Percentiles rank a stretch among this genome's conserved stretches.
Conservation (phyloP, 1,284 basidiomycete species). For the Gymnopus androsaceus region DNA sequence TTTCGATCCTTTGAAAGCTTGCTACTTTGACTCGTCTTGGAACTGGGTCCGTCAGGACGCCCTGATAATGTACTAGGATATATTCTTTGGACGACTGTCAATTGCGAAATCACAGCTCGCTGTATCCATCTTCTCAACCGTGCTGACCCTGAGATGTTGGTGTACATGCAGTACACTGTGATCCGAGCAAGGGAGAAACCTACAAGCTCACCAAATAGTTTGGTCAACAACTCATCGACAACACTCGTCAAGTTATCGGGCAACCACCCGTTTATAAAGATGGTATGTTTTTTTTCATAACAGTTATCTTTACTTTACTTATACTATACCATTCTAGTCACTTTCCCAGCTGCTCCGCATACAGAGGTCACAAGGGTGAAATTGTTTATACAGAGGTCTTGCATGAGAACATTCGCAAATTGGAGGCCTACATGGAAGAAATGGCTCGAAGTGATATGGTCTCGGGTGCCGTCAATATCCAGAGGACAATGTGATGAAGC, state of each 20-base stretch:
- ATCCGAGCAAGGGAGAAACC: constrained; percentile 84
- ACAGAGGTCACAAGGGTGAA: constrained; percentile 94
- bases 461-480: constrained; percentile 82
- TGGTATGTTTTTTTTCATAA: constrained; percentile 54
- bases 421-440: constrained; percentile 97
- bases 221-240: constrained; percentile 94
- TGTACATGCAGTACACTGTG: constrained; percentile 93
- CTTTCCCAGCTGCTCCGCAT: constrained; percentile 96
- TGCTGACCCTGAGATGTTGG: constrained; percentile 86
- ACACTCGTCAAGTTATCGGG: constrained; percentile 85
- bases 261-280: constrained; percentile 90
- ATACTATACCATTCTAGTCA: constrained; percentile 55
- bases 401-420: constrained; percentile 93
- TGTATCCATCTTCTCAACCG: constrained; percentile 98
- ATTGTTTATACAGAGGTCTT: constrained; percentile 95
- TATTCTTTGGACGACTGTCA: constrained; percentile 95
- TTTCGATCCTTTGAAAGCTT: constrained; percentile 94
- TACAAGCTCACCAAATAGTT: constrained; percentile 96
- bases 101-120: constrained; percentile 93
- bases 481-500: constrained; percentile 93
- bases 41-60: constrained; percentile 99
- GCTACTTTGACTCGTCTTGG: constrained; percentile 98
- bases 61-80: constrained; percentile 95
- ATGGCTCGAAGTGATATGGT: constrained; percentile 96
- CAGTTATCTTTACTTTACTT: constrained; percentile 10